These are phyloP conservation scores for Coelastrella sp. DNA, from an alignment of 139 green algal genomes.

Conservation along the genomic window DNA sequence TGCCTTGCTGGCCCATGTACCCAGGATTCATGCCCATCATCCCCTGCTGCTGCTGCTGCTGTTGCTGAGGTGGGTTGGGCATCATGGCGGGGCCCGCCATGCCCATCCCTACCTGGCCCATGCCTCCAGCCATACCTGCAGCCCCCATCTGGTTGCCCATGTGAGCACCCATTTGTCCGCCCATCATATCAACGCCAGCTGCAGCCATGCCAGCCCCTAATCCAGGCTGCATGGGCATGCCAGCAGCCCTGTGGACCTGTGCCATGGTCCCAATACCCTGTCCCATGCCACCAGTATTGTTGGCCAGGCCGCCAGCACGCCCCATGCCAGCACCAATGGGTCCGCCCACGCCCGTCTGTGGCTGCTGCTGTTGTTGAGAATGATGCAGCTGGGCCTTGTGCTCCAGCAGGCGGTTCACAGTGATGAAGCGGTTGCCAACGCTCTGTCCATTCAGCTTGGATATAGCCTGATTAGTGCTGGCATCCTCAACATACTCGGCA, in stretches of 20 bases:
- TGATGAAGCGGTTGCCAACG: constrained; percentile 75
- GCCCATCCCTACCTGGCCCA: neutral
- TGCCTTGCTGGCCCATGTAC: neutral
- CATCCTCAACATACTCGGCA: constrained; percentile 77
- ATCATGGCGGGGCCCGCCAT: neutral
- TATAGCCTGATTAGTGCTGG: constrained; percentile 73
- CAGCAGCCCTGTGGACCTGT: neutral
- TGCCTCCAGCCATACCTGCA: neutral
- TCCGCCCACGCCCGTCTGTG: neutral
- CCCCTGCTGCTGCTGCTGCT: neutral
- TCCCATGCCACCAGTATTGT: constrained; percentile 15
- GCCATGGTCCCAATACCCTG: neutral
- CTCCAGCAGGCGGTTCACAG: constrained; percentile 62
- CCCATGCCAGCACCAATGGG: neutral
- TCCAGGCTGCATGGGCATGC: neutral
- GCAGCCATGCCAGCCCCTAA: constrained; percentile 10
- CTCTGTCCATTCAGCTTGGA: constrained; percentile 67
- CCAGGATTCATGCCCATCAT: neutral
- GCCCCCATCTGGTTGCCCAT: constrained; percentile 12
- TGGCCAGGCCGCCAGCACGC: neutral
- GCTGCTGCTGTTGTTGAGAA: neutral
- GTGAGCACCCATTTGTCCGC: constrained; percentile 7
- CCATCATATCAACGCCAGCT: constrained; percentile 15
- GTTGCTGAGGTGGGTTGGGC: neutral
- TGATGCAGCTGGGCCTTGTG: constrained; percentile 37